Percentiles rank a stretch among this genome's conserved stretches.
phyloP scores from a whole-genome alignment of 306 rosid species.

The Begonia loranthoides region DNA sequence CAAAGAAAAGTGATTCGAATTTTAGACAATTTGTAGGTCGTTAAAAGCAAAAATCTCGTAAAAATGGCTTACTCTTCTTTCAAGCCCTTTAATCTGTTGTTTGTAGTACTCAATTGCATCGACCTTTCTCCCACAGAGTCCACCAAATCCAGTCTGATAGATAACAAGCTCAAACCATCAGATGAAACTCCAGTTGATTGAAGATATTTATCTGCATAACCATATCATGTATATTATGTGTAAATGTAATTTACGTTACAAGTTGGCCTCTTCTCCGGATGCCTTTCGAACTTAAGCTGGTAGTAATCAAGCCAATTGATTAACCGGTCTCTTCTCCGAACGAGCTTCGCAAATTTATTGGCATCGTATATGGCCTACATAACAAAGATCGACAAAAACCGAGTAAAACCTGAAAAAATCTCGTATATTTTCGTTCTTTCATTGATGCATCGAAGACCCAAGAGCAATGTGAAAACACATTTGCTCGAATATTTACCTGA shows the following conservation, averaged over 20 bases:
- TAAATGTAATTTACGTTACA: conserved; percentile 35
- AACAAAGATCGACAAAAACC: conserved; percentile 5
- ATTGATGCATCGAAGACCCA: background rate
- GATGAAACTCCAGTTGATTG: background rate
- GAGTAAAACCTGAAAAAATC: background rate
- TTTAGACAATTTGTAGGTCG: background rate
- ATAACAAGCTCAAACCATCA: conserved; percentile 16
- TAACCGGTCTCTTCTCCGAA: conserved; percentile 51
- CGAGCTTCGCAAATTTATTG: conserved; percentile 66
- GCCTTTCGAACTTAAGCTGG: conserved; percentile 79
- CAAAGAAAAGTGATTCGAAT: conserved; percentile 1
- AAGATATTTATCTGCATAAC: too few species aligned
- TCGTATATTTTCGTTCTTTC: background rate
- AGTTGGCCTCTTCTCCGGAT: conserved; percentile 60
- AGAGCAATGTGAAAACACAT: conserved; percentile 1
- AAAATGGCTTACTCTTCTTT: conserved; percentile 37
- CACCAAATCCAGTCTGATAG: conserved; percentile 51
- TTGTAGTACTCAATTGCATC: conserved; percentile 83
- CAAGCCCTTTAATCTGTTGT: conserved; percentile 45
- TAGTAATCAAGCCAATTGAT: conserved; percentile 90
- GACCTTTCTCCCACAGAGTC: conserved; percentile 51
- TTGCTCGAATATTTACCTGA: conserved; percentile 36
- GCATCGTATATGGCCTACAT: conserved; percentile 88
- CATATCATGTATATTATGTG: background rate
- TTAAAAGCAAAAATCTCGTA: background rate